Evolutionary conservation across 2,329 filamentous ascomycete genomes (phyloP).

Genomic region (Ophiocordyceps camponoti-floridani): DNA sequence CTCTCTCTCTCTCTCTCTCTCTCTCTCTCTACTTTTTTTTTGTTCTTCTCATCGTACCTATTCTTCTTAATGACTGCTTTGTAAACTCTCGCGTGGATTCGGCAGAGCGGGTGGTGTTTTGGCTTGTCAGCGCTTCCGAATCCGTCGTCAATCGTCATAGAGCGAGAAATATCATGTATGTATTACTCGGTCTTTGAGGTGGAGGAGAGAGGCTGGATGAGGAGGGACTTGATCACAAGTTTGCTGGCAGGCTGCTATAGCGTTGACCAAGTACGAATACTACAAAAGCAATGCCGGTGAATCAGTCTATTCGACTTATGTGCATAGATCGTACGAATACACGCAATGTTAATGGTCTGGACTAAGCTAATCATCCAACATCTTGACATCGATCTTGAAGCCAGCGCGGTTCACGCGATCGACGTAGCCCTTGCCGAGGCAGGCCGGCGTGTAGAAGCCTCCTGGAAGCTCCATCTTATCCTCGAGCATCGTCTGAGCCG

Average conservation of each 20-base stretch:
- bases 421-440: constrained; percentile 47
- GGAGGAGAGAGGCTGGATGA: no score
- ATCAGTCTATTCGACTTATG: no score
- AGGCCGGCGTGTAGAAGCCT: constrained; percentile 55
- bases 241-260: no score
- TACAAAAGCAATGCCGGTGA: no score
- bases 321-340: no score
- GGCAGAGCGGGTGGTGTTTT: background rate
- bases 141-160: background rate
- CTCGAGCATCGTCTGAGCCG: constrained; percentile 45
- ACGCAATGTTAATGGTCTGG: no score
- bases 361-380: background rate
- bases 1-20: no score
- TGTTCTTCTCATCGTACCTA: background rate
- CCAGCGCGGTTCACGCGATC: constrained; percentile 43
- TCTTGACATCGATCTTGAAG: constrained; percentile 41
- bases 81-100: background rate
- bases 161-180: background rate
- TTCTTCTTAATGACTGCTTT: background rate
- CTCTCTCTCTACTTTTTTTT: no score
- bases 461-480: constrained; percentile 43
- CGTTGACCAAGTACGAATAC: no score
- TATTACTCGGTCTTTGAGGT: background rate
- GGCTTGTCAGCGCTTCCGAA: background rate
- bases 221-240: no score